Conservation (phyloP, 108 stramenopile genomes). For the Nitzschia palea region DNA sequence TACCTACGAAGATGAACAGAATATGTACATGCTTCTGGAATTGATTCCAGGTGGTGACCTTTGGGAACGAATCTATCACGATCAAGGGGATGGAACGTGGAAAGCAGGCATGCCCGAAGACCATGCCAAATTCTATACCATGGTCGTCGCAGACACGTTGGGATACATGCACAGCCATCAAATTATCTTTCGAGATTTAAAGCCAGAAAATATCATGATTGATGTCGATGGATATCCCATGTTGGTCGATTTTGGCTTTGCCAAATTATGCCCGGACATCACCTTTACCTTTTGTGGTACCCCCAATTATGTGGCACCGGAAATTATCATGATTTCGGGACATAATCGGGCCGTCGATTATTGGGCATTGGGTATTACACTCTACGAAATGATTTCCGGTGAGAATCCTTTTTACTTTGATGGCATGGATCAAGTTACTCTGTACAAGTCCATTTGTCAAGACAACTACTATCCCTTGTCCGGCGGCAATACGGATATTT, state of each 20-base stretch:
- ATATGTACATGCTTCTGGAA: constrained; percentile 64
- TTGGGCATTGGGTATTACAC: constrained; percentile 91
- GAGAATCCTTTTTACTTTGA: constrained; percentile 77
- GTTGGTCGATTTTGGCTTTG: constrained; percentile 90
- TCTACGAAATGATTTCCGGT: constrained; percentile 91
- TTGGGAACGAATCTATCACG: constrained; percentile 67
- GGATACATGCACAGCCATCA: constrained; percentile 84
- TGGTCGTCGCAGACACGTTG: constrained; percentile 80
- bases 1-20: constrained; percentile 80
- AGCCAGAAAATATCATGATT: constrained; percentile 84
- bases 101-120: constrained; percentile 64
- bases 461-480: constrained; percentile 69
- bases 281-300: constrained; percentile 97
- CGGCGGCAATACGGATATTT: constrained; percentile 17
- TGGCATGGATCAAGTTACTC: constrained; percentile 74
- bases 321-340: constrained; percentile 85
- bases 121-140: constrained; percentile 64
- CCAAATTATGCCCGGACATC: constrained; percentile 68
- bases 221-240: constrained; percentile 79
- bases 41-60: constrained; percentile 86
- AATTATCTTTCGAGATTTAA: constrained; percentile 92
- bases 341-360: constrained; percentile 88
- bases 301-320: constrained; percentile 93
- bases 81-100: constrained; percentile 48
- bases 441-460: constrained; percentile 81